These are phyloP conservation scores for Pharus latifolius DNA, from an alignment of 176 grass and related monocot species.

Conservation along the genomic window DNA sequence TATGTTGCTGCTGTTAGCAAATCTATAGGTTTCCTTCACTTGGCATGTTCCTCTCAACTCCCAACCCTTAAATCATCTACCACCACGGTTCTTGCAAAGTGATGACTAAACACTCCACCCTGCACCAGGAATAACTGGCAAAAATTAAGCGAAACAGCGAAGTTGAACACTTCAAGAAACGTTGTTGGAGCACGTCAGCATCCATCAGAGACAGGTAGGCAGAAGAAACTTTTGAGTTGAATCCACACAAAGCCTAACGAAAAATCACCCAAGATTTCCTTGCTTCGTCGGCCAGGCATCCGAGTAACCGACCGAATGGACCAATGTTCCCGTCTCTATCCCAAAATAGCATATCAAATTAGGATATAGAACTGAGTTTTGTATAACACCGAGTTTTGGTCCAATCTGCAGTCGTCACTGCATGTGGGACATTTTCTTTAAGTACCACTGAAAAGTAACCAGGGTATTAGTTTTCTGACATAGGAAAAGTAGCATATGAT, in stretches of 20 bases:
- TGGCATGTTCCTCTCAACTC: not conserved
- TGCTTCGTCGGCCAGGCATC: not conserved
- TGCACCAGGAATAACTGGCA: not conserved
- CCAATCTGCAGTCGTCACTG: no score
- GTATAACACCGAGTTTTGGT: no score
- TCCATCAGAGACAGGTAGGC: not conserved
- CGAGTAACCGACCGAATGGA: not conserved
- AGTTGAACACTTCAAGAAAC: constrained; percentile 20
- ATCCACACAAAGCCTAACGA: constrained; percentile 5
- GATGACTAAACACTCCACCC: not conserved
- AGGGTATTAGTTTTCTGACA: no score
- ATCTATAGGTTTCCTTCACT: not conserved
- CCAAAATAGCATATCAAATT: no score
- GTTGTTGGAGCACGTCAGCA: not conserved
- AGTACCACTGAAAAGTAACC: no score
- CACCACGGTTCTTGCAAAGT: not conserved
- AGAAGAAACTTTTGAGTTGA: constrained; percentile 1
- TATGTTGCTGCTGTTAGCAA: not conserved
- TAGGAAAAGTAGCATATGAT: no score
- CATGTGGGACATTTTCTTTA: no score
- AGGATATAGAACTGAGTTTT: no score
- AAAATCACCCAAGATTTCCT: not conserved
- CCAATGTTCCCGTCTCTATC: not conserved
- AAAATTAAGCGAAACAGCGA: not conserved
- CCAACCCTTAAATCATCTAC: not conserved